These are phyloP conservation scores for cucumber (Cucumis sativus) DNA, from an alignment of 306 rosid genomes.

Conservation along the genomic window DNA sequence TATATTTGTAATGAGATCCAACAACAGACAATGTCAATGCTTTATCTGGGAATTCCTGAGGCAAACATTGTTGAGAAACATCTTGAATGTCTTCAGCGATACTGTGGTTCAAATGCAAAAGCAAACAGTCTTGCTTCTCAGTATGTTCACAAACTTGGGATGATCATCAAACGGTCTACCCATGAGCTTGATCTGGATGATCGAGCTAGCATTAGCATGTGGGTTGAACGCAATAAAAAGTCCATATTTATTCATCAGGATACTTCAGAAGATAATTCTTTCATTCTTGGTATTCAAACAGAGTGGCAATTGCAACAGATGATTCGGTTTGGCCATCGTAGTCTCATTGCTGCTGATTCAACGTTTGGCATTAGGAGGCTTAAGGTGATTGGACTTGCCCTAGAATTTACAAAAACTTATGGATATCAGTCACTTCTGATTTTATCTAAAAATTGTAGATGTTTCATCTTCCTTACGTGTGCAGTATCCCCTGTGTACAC, in stretches of 20 bases:
- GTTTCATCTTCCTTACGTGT: constrained; percentile 17
- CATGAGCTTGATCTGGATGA: constrained; percentile 93
- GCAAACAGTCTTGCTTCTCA: constrained; percentile 83
- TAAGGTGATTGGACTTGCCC: constrained; percentile 36
- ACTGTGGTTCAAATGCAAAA: constrained; percentile 71
- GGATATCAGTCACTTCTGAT: background rate
- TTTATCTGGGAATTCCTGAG: constrained; percentile 91
- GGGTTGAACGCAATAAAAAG: constrained; percentile 81
- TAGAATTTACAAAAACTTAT: background rate
- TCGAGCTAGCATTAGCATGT: constrained; percentile 90
- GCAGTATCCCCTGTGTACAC: constrained; percentile 93
- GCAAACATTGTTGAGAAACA: constrained; percentile 89
- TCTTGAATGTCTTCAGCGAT: constrained; percentile 77
- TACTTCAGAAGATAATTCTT: constrained; percentile 65
- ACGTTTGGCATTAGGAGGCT: constrained; percentile 86
- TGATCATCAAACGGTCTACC: constrained; percentile 83
- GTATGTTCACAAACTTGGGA: constrained; percentile 86
- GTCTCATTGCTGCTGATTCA: constrained; percentile 76
- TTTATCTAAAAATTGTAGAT: constrained; percentile 7
- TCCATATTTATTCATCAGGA: constrained; percentile 74
- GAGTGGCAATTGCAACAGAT: constrained; percentile 96
- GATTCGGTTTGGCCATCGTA: constrained; percentile 83
- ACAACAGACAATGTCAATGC: constrained; percentile 96
- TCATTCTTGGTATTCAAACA: constrained; percentile 91
- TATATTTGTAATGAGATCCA: constrained; percentile 88